Evolutionary conservation across 2,329 filamentous ascomycete genomes (phyloP), one percentile per base, ranked within the genome.

Genomic region (Talaromyces sp.): DNA sequence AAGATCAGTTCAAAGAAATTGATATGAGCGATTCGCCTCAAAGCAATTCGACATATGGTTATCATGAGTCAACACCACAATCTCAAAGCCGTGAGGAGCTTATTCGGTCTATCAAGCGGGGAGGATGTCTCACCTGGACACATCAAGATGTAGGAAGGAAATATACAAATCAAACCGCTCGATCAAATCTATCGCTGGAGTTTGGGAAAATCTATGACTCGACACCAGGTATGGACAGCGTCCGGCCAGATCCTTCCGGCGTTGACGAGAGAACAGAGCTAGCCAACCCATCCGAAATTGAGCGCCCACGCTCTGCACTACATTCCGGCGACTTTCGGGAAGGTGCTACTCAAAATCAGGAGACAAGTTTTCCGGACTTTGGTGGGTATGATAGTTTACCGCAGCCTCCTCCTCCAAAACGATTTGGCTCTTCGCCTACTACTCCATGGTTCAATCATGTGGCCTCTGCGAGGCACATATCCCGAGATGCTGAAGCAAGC

Each of bases 91-190:
- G 93, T 69, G 87, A 88, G 65, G 90, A 93, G 76, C 81, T 97
- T 71, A 97, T 98, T 65, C 87, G 93, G 77, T 86, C 89, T 69
- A 84, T 97, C 70, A 97, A 97, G 80, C 87, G 86, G 76, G 88
- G 88, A 36, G 88, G 93, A 77, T 90, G 87, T 72, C 89, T 91
- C 43, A 86, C 87, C 4, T 95, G 91, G 91, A 82, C 89, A 45
- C 85, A 88, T 31, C 87, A 84, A 74, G 84, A 84, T 72, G 84
- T 86, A 82, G 89, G 84, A 75, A 72, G 60, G 15, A 45, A 79
- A 75, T 70, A 76, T 51, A 77, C 77, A 67, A 73, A 76, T 43
- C 71, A 81, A 65, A 79, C 80, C 68, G 74, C 75, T 54, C 75
- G 76, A 25, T 70, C 74, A 49, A 71, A 75, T 22, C 70, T 70